phyloP scores from a whole-genome alignment of 495 filamentous ascomycete genomes.

The Penicillium samsonianum region DNA sequence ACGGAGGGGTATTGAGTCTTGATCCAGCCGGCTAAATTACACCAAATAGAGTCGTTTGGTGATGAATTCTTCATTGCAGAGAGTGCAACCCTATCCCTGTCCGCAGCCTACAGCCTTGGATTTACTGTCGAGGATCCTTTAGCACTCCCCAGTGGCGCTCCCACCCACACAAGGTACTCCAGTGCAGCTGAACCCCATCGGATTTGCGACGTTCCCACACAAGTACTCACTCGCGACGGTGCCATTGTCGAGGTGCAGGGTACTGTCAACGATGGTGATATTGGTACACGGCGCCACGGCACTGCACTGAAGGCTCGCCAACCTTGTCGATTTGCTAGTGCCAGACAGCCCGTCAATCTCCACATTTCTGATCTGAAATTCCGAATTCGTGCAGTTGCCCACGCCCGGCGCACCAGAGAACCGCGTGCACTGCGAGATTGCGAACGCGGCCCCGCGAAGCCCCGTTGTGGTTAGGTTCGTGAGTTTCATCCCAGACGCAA shows the following conservation, averaged over 20 bases:
- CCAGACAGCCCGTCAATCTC: slow-evolving; percentile 27
- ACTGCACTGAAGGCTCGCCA: slow-evolving; percentile 40
- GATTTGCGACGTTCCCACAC: slow-evolving; percentile 37
- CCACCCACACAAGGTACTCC: slow-evolving; percentile 32
- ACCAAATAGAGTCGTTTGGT: too few relatives aligned
- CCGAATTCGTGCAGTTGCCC: slow-evolving; percentile 41
- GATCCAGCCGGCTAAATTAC: too few relatives aligned
- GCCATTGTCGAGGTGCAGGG: slow-evolving; percentile 25
- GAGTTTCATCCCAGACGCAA: slow-evolving; percentile 29
- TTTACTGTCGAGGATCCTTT: neutral
- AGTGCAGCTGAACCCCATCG: slow-evolving; percentile 39
- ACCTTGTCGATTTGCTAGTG: slow-evolving; percentile 25
- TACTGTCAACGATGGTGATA: slow-evolving; percentile 27
- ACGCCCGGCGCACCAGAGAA: slow-evolving; percentile 35
- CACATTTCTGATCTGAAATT: slow-evolving; percentile 38
- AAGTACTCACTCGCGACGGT: slow-evolving; percentile 30
- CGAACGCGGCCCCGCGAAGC: slow-evolving; percentile 31
- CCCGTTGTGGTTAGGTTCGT: slow-evolving; percentile 26
- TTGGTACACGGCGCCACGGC: slow-evolving; percentile 37
- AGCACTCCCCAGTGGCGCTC: slow-evolving; percentile 37
- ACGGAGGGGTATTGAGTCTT: too few relatives aligned
- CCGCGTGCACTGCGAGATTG: slow-evolving; percentile 43
- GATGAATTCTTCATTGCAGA: neutral
- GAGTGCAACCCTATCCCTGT: neutral
- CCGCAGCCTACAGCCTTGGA: neutral